Percentiles rank a stretch among this genome's conserved stretches.
These are phyloP conservation scores for Tetrapisispora fleetii DNA, from an alignment of 805 yeast genomes.

Conservation along the genomic window DNA sequence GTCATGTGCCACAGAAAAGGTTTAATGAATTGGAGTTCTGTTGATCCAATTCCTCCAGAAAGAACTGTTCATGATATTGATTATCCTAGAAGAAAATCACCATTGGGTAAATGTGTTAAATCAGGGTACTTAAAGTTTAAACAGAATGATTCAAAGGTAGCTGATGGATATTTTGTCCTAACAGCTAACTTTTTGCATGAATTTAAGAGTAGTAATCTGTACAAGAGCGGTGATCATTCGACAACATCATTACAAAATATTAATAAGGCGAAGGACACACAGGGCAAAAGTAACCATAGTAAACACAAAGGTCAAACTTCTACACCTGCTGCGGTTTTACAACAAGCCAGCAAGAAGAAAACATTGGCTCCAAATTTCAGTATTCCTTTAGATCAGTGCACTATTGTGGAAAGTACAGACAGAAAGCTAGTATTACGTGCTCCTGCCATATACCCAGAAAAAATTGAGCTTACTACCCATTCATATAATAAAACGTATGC, in stretches of 20 bases:
- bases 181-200: constrained; percentile 62
- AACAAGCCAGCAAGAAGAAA: constrained; percentile 28
- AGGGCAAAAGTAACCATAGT: background rate
- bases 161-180: constrained; percentile 54
- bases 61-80: constrained; percentile 41
- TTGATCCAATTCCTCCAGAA: constrained; percentile 32
- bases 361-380: constrained; percentile 40
- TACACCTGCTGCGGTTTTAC: background rate
- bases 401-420: constrained; percentile 27
- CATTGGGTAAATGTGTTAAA: constrained; percentile 42
- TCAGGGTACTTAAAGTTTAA: constrained; percentile 44
- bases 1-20: constrained; percentile 38
- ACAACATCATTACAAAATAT: background rate
- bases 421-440: constrained; percentile 10
- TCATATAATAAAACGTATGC: background rate
- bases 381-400: constrained; percentile 31
- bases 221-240: constrained; percentile 7
- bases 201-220: constrained; percentile 37
- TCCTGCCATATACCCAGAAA: constrained; percentile 3
- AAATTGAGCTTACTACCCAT: background rate
- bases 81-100: constrained; percentile 46
- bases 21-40: constrained; percentile 31
- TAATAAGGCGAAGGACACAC: background rate
- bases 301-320: background rate
- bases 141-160: constrained; percentile 5